phyloP scores from a whole-genome alignment of 305 asterid species.

The Fraxinus ornus region DNA sequence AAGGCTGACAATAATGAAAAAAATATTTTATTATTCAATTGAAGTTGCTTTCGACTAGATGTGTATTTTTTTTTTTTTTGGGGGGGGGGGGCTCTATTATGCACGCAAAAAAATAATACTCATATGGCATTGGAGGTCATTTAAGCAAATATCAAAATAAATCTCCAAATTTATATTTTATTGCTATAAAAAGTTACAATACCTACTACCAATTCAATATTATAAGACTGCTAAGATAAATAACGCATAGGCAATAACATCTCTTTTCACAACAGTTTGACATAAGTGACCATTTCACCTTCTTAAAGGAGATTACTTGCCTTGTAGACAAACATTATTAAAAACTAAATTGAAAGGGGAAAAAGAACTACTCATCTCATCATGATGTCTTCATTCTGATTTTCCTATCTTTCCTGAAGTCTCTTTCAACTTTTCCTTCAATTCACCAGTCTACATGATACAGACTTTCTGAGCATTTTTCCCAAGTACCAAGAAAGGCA shows the following conservation, averaged over 20 bases:
- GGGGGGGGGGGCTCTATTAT: neutral
- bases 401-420: constrained; percentile 31
- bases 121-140: neutral
- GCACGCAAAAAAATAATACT: neutral
- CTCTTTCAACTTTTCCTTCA: constrained; percentile 59
- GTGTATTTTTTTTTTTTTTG: neutral
- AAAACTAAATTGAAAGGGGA: neutral
- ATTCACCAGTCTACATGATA: constrained; percentile 67
- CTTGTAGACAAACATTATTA: neutral
- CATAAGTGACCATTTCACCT: neutral
- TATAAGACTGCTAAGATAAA: neutral
- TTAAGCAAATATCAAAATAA: neutral
- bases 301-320: constrained; percentile 5
- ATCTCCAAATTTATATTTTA: neutral
- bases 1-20: neutral
- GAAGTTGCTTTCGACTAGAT: neutral
- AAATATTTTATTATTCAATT: neutral
- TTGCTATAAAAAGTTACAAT: neutral
- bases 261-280: neutral
- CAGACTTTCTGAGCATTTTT: constrained; percentile 15
- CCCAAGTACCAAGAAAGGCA: constrained; percentile 1
- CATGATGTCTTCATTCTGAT: constrained; percentile 30
- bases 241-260: neutral
- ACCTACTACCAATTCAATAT: neutral
- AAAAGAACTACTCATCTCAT: neutral